Conservation (phyloP, 352 stramenopile species). For the Globisporangium orthogonon region DNA sequence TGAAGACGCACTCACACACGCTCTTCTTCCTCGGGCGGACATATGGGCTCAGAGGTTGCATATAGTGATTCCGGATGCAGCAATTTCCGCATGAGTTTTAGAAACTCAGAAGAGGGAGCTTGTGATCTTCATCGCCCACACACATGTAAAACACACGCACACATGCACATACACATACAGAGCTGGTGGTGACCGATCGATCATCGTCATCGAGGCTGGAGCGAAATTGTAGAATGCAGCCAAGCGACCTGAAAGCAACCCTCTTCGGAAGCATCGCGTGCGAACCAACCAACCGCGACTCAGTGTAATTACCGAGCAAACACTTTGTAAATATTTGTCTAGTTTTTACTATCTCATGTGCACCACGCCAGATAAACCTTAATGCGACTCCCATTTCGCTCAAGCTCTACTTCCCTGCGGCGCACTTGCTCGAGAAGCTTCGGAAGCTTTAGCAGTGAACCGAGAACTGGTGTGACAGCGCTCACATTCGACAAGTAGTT, state of each 20-base stretch:
- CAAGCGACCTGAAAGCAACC: background rate
- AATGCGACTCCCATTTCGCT: too few species aligned
- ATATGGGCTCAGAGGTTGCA: conserved; percentile 74
- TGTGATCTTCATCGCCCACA: conserved; percentile 68
- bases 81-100: conserved; percentile 67
- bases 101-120: conserved; percentile 86
- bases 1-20: conserved; percentile 9
- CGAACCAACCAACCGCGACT: background rate
- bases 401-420: too few species aligned
- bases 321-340: too few species aligned
- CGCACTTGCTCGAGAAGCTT: too few species aligned
- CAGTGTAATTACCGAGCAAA: background rate
- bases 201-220: background rate
- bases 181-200: background rate
- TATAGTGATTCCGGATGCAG: conserved; percentile 90
- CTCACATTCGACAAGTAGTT: too few species aligned
- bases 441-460: too few species aligned
- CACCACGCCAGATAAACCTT: too few species aligned
- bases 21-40: conserved; percentile 1
- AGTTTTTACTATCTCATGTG: too few species aligned
- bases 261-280: background rate
- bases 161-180: background rate
- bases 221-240: background rate
- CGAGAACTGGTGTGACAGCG: too few species aligned
- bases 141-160: conserved; percentile 6